Base-by-base conservation (phyloP, 2,329 filamentous ascomycete species). In the Penicillium brevicompactum region DNA sequence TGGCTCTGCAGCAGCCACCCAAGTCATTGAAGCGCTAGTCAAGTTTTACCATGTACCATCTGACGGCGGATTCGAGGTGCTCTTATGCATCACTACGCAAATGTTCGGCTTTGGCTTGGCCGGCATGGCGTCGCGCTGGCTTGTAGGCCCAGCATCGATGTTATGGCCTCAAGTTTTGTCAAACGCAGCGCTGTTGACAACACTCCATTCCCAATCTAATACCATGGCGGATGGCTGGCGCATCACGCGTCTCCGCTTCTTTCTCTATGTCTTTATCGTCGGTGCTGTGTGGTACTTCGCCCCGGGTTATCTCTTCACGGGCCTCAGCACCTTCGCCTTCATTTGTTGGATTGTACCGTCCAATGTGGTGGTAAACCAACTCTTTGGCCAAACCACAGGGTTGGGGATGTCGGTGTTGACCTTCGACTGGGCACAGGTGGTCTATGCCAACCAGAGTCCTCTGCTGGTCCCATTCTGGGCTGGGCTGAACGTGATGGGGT, bases 341-440 rank as follows among this genome's bases (percentile, higher is more conserved):
- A 79, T 84, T 11, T 90, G 87, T 3, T 91, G 88, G 87, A 81
- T 89, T 34, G 83, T 82, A 0, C 88, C 88, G 1, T 77, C 88
- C 46, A 90, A 85, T 54, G 79, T 85, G 0, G 77, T 89, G 7
- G 76, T 91, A 32, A 91, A 91, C 60, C 87, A 91, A 66, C 68
- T 91, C 0, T 91, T 91, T 63, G 88, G 88, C 1, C 87, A 87
- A 16, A 78, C 78, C 37, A 87, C 85, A 0, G 89, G 88, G 0
- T 62, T 91, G 5, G 88, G 85, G 0, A 71, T 91, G 56, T 75
- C 90, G 4, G 84, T 88, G 1, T 81, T 91, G 54, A 90, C 88
- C 0, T 89, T 91, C 64, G 88, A 91, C 74, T 90, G 88, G 87
- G 87, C 86, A 4, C 86, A 90, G 67, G 82, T 90, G 42, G 81